A percentile compares a stretch with the other conserved stretches of the same genome.
phyloP scores from a whole-genome alignment of 805 yeast genomes.

The Nadsonia fulvescens region DNA sequence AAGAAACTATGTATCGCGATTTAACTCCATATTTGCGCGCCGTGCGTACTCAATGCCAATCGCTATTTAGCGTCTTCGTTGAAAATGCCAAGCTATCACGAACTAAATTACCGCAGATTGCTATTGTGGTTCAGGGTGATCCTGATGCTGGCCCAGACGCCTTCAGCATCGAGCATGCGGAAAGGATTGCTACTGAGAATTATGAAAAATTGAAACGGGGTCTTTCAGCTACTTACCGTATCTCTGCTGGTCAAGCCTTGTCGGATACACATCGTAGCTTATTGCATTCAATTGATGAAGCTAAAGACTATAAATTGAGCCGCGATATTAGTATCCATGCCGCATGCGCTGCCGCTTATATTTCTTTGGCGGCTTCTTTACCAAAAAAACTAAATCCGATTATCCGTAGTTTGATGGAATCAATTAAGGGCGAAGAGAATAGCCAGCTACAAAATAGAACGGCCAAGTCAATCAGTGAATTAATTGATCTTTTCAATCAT shows the following conservation, averaged over 20 bases:
- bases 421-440: conserved; percentile 61
- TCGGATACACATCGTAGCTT: conserved; percentile 67
- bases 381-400: conserved; percentile 81
- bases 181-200: conserved; percentile 42
- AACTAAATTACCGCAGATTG: conserved; percentile 58
- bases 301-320: conserved; percentile 29
- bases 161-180: conserved; percentile 64
- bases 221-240: conserved; percentile 50
- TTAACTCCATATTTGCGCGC: conserved; percentile 72
- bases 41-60: conserved; percentile 73
- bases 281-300: conserved; percentile 45
- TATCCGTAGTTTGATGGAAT: conserved; percentile 82
- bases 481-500: conserved; percentile 40
- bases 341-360: conserved; percentile 56
- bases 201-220: conserved; percentile 46
- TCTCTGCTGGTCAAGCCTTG: conserved; percentile 50
- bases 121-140: conserved; percentile 88
- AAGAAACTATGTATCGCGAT: conserved; percentile 45
- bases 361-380: conserved; percentile 33
- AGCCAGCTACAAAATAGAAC: conserved; percentile 50
- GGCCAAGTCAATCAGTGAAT: conserved; percentile 46
- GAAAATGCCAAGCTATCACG: conserved; percentile 59
- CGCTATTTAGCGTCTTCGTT: conserved; percentile 58
- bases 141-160: conserved; percentile 88
- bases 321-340: conserved; percentile 44